phyloP scores from a whole-genome alignment of 805 yeast species.

The Phaffomyces thermotolerans region DNA sequence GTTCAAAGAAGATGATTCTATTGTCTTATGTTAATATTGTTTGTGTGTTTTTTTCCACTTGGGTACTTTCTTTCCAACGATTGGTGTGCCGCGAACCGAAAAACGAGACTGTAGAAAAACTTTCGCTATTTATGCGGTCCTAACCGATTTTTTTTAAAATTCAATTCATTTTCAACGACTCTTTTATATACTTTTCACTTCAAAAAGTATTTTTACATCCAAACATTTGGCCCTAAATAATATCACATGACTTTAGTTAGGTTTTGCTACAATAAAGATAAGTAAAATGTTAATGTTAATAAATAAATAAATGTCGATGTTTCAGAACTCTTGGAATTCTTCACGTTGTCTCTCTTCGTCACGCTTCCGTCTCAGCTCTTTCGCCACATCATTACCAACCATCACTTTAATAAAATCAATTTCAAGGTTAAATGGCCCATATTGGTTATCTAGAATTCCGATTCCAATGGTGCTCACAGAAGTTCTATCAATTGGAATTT shows the following conservation, averaged over 20 bases:
- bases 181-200: too few relatives aligned
- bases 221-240: too few relatives aligned
- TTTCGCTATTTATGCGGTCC: constrained; percentile 2
- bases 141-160: not conserved
- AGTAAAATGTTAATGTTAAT: not conserved
- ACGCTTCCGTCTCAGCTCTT: constrained; percentile 13
- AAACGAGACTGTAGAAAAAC: not conserved
- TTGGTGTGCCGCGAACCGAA: constrained; percentile 6
- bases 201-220: too few relatives aligned
- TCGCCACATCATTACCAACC: constrained; percentile 36
- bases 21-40: not conserved
- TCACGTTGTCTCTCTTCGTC: constrained; percentile 1
- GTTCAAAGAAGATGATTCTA: not conserved
- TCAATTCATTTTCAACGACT: too few relatives aligned
- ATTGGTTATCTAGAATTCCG: constrained; percentile 69
- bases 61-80: not conserved
- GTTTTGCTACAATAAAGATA: not conserved
- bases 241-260: too few relatives aligned
- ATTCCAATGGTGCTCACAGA: constrained; percentile 68
- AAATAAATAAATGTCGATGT: constrained; percentile 2
- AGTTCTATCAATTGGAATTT: constrained; percentile 50
- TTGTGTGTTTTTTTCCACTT: constrained; percentile 4
- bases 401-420: constrained; percentile 69
- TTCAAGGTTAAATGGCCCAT: constrained; percentile 66
- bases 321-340: not conserved